A percentile compares a stretch with the other conserved stretches of the same genome.
Evolutionary conservation across 176 grass and related monocot genomes (phyloP).

Genomic region (Raddia distichophylla): DNA sequence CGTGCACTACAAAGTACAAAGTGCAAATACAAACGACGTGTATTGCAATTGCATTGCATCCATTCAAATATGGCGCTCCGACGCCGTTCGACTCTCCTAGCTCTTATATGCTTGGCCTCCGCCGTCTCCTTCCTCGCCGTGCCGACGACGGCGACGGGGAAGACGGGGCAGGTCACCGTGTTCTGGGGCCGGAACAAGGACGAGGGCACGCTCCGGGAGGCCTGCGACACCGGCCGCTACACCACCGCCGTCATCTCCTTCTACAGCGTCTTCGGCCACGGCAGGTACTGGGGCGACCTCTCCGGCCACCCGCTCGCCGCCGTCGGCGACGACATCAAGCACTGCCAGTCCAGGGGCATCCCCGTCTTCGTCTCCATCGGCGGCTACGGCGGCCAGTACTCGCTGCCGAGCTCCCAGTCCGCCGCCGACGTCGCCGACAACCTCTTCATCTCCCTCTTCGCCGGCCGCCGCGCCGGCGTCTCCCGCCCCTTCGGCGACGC

Average conservation of each 20-base stretch:
- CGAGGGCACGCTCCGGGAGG: conserved; percentile 18
- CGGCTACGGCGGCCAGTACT: conserved; percentile 18
- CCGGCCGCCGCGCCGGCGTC: background rate
- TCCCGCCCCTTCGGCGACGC: conserved; percentile 38
- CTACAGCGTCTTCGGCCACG: conserved; percentile 6
- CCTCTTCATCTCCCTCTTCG: conserved; percentile 14
- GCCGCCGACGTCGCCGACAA: conserved; percentile 30
- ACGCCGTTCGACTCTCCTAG: background rate
- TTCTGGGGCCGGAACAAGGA: conserved; percentile 24
- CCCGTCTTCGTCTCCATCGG: conserved; percentile 23
- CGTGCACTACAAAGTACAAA: no score
- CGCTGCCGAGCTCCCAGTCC: background rate
- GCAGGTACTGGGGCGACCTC: no score
- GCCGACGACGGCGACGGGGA: background rate
- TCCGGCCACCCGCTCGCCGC: no score
- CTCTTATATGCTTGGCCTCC: background rate
- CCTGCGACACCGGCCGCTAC: conserved; percentile 29
- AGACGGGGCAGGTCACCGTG: background rate
- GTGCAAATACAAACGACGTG: no score
- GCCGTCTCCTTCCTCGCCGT: background rate
- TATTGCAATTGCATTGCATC: no score
- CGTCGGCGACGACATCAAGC: no score
- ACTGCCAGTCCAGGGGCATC: background rate
- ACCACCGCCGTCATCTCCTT: background rate
- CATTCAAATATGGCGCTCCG: background rate